These are phyloP conservation scores for Aspergillus saccharolyticus DNA, from an alignment of 495 filamentous ascomycete genomes.

Conservation along the genomic window DNA sequence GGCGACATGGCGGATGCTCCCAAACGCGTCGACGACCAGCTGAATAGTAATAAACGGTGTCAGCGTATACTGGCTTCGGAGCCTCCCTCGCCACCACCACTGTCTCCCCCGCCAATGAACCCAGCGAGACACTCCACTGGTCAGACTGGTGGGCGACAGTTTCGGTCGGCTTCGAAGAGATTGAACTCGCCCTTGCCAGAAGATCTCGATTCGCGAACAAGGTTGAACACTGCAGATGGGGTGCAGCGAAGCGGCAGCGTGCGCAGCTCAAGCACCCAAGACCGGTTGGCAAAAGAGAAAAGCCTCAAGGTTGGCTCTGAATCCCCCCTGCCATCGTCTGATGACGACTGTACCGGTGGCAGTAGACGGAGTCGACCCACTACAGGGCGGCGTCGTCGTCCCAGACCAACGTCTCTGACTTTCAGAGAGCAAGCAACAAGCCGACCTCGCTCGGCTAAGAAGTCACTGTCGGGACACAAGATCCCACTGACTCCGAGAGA, in stretches of 20 bases:
- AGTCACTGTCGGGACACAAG: conserved; percentile 1
- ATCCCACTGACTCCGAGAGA: conserved; percentile 26
- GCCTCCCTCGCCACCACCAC: conserved; percentile 31
- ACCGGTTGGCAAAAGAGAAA: conserved; percentile 21
- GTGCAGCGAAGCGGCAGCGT: conserved; percentile 29
- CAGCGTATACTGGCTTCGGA: conserved; percentile 25
- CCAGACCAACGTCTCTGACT: conserved; percentile 9
- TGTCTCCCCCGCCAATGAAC: conserved; percentile 24
- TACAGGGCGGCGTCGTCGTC: conserved; percentile 11
- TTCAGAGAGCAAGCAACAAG: conserved; percentile 8
- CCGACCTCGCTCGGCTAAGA: conserved; percentile 8
- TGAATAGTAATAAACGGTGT: neutral
- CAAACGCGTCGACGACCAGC: neutral
- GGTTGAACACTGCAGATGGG: conserved; percentile 15
- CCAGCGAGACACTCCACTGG: conserved; percentile 17
- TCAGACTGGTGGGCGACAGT: conserved; percentile 13
- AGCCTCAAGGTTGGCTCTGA: conserved; percentile 19
- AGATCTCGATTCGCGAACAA: conserved; percentile 8
- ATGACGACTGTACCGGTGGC: conserved; percentile 35
- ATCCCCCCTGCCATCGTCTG: conserved; percentile 39
- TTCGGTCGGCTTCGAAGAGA: conserved; percentile 15
- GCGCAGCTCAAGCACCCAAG: conserved; percentile 21
- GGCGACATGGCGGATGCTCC: neutral
- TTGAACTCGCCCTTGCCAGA: conserved; percentile 1
- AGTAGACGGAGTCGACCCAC: conserved; percentile 9